These are phyloP conservation scores for Eucalyptus erythrocorys DNA, from an alignment of 345 rosid species.

Conservation along the genomic window DNA sequence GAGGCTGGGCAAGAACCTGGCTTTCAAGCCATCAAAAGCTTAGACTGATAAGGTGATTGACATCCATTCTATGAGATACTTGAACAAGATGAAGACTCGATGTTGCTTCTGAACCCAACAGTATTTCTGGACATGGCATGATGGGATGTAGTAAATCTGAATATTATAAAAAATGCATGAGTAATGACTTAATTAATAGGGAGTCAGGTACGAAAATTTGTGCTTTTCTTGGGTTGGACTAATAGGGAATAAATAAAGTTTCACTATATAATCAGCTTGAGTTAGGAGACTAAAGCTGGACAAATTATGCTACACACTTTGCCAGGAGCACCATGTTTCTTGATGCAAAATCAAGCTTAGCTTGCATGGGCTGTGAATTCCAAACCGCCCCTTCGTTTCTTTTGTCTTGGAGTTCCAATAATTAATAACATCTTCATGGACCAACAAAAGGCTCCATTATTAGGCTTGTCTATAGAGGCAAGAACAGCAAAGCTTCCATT, in stretches of 20 bases:
- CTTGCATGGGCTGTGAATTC: background rate
- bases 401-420: background rate
- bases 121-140: background rate
- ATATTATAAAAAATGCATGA: background rate
- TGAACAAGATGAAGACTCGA: background rate
- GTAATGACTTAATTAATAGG: background rate
- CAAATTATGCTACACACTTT: background rate
- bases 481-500: background rate
- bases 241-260: background rate
- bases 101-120: background rate
- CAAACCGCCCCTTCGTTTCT: background rate
- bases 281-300: background rate
- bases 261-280: background rate
- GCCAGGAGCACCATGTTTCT: background rate
- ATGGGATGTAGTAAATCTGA: background rate
- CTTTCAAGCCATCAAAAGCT: background rate
- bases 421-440: background rate
- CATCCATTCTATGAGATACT: background rate
- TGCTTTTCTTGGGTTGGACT: background rate
- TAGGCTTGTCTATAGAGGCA: background rate
- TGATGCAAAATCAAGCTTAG: background rate
- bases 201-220: background rate
- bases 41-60: background rate
- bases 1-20: background rate
- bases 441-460: background rate